Evolutionary conservation across 331 rosid species (phyloP), one percentile per base, ranked within the genome.

Genomic region (Erythrophleum ivorense): DNA sequence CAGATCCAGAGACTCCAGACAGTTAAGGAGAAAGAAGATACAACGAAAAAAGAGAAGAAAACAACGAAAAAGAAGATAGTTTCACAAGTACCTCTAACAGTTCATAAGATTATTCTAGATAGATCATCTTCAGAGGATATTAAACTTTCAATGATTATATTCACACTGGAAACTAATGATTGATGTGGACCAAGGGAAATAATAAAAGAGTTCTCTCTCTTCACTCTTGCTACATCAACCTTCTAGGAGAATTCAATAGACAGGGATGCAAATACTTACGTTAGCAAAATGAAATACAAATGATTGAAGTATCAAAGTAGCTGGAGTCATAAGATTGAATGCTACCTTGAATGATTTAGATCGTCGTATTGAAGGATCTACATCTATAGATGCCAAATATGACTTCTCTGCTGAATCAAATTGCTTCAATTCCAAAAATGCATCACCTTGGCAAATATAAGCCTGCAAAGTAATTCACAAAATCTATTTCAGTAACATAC

Each of bases 311-410:
- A 75, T 46, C 49, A 45, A 79, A 63, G 66, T 72, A 77, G 63
- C 76, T 38, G 16, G 54, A 34, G 59, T n/a, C 74, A 76, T 24
- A 18, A 71, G 65, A 80, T 65, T 65, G 13, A 71, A 50, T 38
- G 71, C 45, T 91, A 93, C 98, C 98, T 90, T 90, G 88, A 91
- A 95, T 38, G 94, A 84, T 80, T 86, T 90, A 60, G 97, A 91
- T 69, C 88, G 91, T 36, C 96, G 94, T 71, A 95, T 85, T 0
- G 90, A 93, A 85, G 96, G 93, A 78, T 95, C 96, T 50, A 90
- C 78, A 72, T 86, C 85, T 79, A 90, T 80, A 81, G 96, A 81
- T 76, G 85, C 80, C 78, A 84, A 82, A 83, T 95, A 95, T 67
- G 98, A 88, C 73, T 80, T 91, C 67, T 90, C 90, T 38, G 98